Conservation (phyloP, 805 yeast species). For the Nakazawaea wickerhamii region DNA sequence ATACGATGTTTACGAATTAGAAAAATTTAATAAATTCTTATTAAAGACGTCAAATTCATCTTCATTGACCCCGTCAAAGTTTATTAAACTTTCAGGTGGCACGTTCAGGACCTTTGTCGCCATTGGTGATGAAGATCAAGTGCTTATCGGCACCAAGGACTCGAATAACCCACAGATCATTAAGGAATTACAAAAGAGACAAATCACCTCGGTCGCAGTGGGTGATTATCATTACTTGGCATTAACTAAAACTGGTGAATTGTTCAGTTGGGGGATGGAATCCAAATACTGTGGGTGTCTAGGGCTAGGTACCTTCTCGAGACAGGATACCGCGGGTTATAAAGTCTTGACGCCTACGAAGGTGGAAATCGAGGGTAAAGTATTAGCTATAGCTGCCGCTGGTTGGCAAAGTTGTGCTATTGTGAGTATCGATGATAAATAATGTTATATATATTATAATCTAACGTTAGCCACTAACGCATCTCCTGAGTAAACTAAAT, state of each 20-base stretch:
- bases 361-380: slow-evolving; percentile 31
- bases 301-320: slow-evolving; percentile 46
- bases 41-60: slow-evolving; percentile 16
- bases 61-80: slow-evolving; percentile 23
- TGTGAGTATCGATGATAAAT: slow-evolving; percentile 18
- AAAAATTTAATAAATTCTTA: slow-evolving; percentile 29
- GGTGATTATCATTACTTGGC: slow-evolving; percentile 75
- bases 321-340: slow-evolving; percentile 22
- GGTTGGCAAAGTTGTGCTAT: slow-evolving; percentile 82
- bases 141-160: slow-evolving; percentile 33
- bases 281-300: slow-evolving; percentile 59
- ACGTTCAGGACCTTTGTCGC: slow-evolving; percentile 49
- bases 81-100: slow-evolving; percentile 54
- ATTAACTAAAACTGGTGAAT: slow-evolving; percentile 48
- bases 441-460: slow-evolving; percentile 7
- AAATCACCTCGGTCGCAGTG: slow-evolving; percentile 50
- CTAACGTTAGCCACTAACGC: slow-evolving; percentile 37
- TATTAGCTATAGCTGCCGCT: slow-evolving; percentile 61
- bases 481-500: slow-evolving; percentile 40
- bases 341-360: slow-evolving; percentile 35
- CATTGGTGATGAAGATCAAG: slow-evolving; percentile 46
- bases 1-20: slow-evolving; percentile 20
- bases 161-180: slow-evolving; percentile 26
- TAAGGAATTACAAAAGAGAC: slow-evolving; percentile 39
- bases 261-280: slow-evolving; percentile 67